Conservation (phyloP, 179 eudicot genomes). For the Camellia oleifera region DNA sequence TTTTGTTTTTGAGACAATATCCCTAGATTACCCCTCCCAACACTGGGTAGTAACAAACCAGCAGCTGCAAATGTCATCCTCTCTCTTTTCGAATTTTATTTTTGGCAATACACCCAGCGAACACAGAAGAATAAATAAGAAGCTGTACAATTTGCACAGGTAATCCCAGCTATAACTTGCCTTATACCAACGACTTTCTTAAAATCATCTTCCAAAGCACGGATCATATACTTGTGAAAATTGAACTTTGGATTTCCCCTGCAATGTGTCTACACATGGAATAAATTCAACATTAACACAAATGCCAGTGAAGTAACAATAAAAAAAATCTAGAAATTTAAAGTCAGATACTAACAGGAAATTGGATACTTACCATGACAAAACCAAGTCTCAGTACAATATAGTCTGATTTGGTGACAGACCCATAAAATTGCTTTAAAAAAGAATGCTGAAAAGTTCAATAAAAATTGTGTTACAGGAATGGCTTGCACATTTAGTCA, state of each 20-base stretch:
- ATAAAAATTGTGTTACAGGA: neutral
- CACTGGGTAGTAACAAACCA: too few species aligned
- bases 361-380: conserved; percentile 44
- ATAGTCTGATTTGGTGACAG: conserved; percentile 85
- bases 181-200: conserved; percentile 92
- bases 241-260: conserved; percentile 69
- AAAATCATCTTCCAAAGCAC: conserved; percentile 93
- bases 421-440: conserved; percentile 83
- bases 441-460: conserved; percentile 63
- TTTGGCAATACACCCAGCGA: too few species aligned
- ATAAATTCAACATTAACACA: conserved; percentile 2
- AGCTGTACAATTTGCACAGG: too few species aligned
- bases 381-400: conserved; percentile 72
- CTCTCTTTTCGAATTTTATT: neutral
- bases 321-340: neutral
- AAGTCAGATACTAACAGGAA: neutral
- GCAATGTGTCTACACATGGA: conserved; percentile 72
- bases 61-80: too few species aligned
- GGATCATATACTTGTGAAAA: conserved; percentile 95
- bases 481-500: neutral
- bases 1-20: too few species aligned
- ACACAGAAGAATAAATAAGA: too few species aligned
- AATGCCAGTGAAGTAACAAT: neutral
- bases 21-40: too few species aligned
- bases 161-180: conserved; percentile 32